Evolutionary conservation across 306 rosid genomes (phyloP), one percentile per base, ranked within the genome.

Genomic region (Quercus cerris): DNA sequence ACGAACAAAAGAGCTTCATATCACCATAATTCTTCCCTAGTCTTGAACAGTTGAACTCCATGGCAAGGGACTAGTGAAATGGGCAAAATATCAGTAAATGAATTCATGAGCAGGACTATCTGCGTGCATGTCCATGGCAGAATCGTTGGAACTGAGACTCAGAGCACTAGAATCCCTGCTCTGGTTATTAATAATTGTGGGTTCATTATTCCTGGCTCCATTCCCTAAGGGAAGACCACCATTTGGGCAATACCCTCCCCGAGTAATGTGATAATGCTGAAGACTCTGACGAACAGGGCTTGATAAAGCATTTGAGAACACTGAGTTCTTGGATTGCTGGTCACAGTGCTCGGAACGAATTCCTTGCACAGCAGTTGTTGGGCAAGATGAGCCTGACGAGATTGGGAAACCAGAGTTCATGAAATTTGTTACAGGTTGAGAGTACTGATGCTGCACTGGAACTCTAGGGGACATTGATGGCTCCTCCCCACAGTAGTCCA

Each of bases 51-150:
- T 73, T 67, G 38, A 82, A 70, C 78, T 75, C 75, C 56, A 84
- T 62, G 73, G 81, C 69, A 78, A 70, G 62, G 61, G 62, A 74
- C 33, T 71, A 75, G 54, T 78, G 61, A 83, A 49, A 80, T 61
- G 74, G 78, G 57, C 71, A 59, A 49, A 49, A 61, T 54, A 66
- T 80, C 79, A 70, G 81, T 69, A 75, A 72, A 71, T 78, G 31
- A 74, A 83, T 35, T 85, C 76, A 61, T 77, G 28, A 66, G 81
- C 56, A 71, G 78, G 92, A 78, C 91, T 94, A 81, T 94, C 98
- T 17, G 97, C 88, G 74, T 89, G 93, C 98, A 93, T 93, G 87
- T 94, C 98, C 97, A 92, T 91, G 10, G 88, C 87, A 14, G 94
- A 89, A 75, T 94, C 98, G 13, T 89, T 92, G 77, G 95, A 85